Evolutionary conservation across 495 filamentous ascomycete species (phyloP), one percentile per base, ranked within the genome.

Genomic region (Penicillium tannophilum): DNA sequence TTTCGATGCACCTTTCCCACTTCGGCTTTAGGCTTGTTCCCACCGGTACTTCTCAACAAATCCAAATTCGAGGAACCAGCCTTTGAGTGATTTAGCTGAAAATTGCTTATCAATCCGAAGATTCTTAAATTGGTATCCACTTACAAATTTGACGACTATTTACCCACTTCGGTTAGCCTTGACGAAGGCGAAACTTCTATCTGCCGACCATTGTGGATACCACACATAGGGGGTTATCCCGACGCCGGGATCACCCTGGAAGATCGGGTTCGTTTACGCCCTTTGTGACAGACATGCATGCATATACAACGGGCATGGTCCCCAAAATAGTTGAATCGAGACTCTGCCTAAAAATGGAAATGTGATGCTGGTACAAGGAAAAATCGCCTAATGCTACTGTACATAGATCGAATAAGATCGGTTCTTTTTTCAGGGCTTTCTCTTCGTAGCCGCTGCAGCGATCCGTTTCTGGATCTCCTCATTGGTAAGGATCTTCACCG

Each of bases 401-500:
- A 50, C 26, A 31, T 31, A 7, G 26, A 50, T 28, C n/a, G n/a
- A 17, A 17, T 26, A 5, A 8, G 26, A 50, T 50, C 10, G 19
- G 5, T 16, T 2, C 2, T 30, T 54, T 30, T 54, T 39, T 53
- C 35, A 58, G 26, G 46, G 59, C 53, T 67, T 70, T 19, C 67
- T 64, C 62, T 69, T 73, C 0, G 60, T 62, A 10, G 66, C 69
- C 0, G 74, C 74, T 35, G 63, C 57, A 3, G 75, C 69, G 54
- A 76, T 68, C 11, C 74, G 70, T 52, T 71, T 75, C 57, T 80
- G 73, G 14, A 77, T 58, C 39, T 75, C 69, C 41, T 77, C 72
- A 33, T 85, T 81, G 11, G 81, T 85, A 11, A 95, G 67, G 47
- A 93, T 93, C 69, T 86, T 91, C 44, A 93, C 89, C 0, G 89